Percentiles rank a stretch among this genome's conserved stretches.
These are phyloP conservation scores for Phtheirospermum japonicum DNA, from an alignment of 257 asterid species.

Conservation along the genomic window DNA sequence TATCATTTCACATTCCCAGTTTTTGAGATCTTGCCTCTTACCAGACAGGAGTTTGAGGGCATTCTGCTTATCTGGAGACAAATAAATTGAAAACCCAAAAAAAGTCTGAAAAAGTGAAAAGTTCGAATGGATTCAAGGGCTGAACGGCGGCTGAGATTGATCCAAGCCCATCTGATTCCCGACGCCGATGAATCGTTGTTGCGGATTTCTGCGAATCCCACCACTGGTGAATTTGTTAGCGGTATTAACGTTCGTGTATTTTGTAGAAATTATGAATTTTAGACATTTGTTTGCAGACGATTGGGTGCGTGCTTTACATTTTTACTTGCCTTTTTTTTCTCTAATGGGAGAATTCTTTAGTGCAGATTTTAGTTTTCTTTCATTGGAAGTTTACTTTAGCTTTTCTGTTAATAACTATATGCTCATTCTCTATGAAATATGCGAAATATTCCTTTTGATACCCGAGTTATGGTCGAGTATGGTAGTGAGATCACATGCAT, in stretches of 20 bases:
- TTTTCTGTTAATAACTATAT: background rate
- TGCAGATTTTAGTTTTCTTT: background rate
- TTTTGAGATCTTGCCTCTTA: background rate
- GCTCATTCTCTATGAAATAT: background rate
- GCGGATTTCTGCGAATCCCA: slow-evolving; percentile 48
- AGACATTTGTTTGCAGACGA: background rate
- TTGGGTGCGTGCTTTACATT: slow-evolving; percentile 16
- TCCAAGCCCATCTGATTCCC: slow-evolving; percentile 59
- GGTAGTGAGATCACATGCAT: background rate
- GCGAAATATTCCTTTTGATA: background rate
- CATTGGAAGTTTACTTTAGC: slow-evolving; percentile 3
- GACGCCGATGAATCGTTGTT: slow-evolving; percentile 34
- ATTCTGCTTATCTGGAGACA: background rate
- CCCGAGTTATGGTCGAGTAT: background rate
- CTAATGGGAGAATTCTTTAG: slow-evolving; percentile 9
- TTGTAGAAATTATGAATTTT: slow-evolving; percentile 7
- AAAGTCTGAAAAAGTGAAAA: background rate
- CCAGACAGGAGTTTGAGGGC: background rate
- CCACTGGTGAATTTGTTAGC: slow-evolving; percentile 59
- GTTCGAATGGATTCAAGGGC: slow-evolving; percentile 52
- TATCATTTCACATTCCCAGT: slow-evolving; percentile 3
- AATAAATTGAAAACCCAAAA: too few relatives aligned
- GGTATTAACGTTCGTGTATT: slow-evolving; percentile 38
- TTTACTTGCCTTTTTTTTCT: background rate
- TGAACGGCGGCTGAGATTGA: slow-evolving; percentile 69